Conservation (phyloP, 257 asterid genomes). For the Penstemon barbatus region DNA sequence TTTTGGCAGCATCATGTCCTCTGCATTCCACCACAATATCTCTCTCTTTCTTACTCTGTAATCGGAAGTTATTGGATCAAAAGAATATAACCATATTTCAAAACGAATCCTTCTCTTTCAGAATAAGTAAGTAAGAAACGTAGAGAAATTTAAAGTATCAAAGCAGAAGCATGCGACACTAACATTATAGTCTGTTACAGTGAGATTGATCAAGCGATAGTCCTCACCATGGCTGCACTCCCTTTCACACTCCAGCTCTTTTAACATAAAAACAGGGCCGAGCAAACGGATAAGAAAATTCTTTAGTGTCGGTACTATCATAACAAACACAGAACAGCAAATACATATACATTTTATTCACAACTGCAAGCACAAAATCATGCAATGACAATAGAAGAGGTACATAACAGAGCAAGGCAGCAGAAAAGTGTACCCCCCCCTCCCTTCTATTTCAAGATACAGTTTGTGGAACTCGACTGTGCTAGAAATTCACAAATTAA, state of each 20-base stretch:
- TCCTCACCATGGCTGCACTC: slow-evolving; percentile 99
- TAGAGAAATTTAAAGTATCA: background rate
- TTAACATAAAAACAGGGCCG: slow-evolving; percentile 6
- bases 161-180: slow-evolving; percentile 27
- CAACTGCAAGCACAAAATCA: too few relatives aligned
- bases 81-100: slow-evolving; percentile 15
- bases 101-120: slow-evolving; percentile 12
- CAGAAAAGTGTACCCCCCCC: too few relatives aligned
- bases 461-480: too few relatives aligned
- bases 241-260: slow-evolving; percentile 92
- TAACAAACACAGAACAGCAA: background rate
- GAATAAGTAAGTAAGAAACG: slow-evolving; percentile 6
- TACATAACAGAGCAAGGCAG: too few relatives aligned
- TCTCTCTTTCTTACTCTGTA: slow-evolving; percentile 63
- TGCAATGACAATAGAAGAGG: too few relatives aligned
- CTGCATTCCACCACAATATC: slow-evolving; percentile 84
- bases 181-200: slow-evolving; percentile 72
- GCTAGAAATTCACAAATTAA: too few relatives aligned
- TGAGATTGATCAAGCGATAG: slow-evolving; percentile 90
- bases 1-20: slow-evolving; percentile 98
- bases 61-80: background rate
- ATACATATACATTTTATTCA: slow-evolving; percentile 3
- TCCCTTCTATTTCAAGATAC: too few relatives aligned
- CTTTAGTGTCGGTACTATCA: background rate
- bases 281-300: slow-evolving; percentile 20